Percentiles rank a stretch among this genome's conserved stretches.
phyloP scores from a whole-genome alignment of 2,329 filamentous ascomycete genomes.

The Stachybotrys chlorohalonatus region DNA sequence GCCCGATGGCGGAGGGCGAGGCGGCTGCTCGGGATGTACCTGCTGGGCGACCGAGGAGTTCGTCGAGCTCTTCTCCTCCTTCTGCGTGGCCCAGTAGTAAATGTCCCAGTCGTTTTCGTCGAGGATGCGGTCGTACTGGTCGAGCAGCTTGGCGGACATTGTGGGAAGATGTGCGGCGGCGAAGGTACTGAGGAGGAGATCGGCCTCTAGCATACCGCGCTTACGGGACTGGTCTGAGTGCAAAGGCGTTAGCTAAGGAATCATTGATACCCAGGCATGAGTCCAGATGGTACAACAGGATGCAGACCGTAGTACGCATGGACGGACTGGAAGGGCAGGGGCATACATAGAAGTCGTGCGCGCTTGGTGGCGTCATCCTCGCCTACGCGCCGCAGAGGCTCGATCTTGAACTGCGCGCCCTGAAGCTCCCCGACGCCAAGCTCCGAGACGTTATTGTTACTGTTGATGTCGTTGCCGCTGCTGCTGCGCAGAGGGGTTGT shows the following conservation, averaged over 20 bases:
- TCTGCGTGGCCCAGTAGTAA: constrained; percentile 98
- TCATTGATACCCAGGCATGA: background rate
- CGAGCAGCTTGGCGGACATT: constrained; percentile 66
- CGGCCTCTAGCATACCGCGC: constrained; percentile 88
- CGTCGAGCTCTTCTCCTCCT: constrained; percentile 40
- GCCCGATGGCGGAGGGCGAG: constrained; percentile 38
- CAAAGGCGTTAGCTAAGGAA: constrained; percentile 1
- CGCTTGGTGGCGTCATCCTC: constrained; percentile 83
- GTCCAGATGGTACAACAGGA: background rate
- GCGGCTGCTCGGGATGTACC: constrained; percentile 2
- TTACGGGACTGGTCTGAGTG: constrained; percentile 85
- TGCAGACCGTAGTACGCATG: background rate
- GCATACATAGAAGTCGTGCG: constrained; percentile 66
- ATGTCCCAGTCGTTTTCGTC: constrained; percentile 99
- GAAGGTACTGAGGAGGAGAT: constrained; percentile 93
- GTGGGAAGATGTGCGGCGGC: constrained; percentile 66
- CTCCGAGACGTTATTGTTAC: constrained; percentile 31
- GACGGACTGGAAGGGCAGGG: constrained; percentile 4
- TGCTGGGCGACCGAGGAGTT: constrained; percentile 21
- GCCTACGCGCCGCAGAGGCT: constrained; percentile 76
- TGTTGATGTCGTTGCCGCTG: constrained; percentile 8
- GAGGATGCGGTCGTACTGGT: constrained; percentile 83
- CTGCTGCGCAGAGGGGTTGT: constrained; percentile 7
- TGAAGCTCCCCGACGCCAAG: constrained; percentile 80
- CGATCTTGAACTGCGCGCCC: constrained; percentile 76